Evolutionary conservation across 108 stramenopile species (phyloP).

Genomic region (Aurantiochytrium sp.): DNA sequence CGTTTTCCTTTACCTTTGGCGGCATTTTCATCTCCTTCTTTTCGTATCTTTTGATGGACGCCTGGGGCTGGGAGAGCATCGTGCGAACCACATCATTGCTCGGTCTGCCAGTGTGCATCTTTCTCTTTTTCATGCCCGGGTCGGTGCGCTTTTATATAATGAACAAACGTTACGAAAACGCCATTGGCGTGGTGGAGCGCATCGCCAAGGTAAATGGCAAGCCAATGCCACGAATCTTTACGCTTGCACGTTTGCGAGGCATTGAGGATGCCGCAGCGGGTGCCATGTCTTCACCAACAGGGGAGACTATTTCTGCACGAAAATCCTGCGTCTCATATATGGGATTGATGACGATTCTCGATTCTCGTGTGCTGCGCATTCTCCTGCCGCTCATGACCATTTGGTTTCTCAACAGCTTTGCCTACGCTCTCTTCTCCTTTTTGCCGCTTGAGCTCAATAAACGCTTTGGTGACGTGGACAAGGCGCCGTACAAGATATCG

Average conservation of each 20-base stretch:
- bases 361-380: background rate
- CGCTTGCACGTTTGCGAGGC: background rate
- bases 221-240: background rate
- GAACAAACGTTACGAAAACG: background rate
- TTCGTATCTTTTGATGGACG: background rate
- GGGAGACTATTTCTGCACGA: background rate
- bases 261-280: background rate
- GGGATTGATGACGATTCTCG: background rate
- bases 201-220: background rate
- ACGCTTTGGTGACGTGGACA: background rate
- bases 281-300: background rate
- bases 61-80: background rate
- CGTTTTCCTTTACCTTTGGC: slow-evolving; percentile 10
- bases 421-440: background rate
- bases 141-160: background rate
- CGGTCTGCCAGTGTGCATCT: background rate
- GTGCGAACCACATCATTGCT: background rate
- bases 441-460: background rate
- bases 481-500: background rate
- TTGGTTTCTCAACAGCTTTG: slow-evolving; percentile 12
- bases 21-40: background rate
- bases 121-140: slow-evolving; percentile 13
- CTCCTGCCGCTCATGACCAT: slow-evolving; percentile 1
- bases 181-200: background rate
- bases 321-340: background rate